Evolutionary conservation across 345 rosid species (phyloP), one percentile per base, ranked within the genome.

Genomic region (Trapa bicornis): DNA sequence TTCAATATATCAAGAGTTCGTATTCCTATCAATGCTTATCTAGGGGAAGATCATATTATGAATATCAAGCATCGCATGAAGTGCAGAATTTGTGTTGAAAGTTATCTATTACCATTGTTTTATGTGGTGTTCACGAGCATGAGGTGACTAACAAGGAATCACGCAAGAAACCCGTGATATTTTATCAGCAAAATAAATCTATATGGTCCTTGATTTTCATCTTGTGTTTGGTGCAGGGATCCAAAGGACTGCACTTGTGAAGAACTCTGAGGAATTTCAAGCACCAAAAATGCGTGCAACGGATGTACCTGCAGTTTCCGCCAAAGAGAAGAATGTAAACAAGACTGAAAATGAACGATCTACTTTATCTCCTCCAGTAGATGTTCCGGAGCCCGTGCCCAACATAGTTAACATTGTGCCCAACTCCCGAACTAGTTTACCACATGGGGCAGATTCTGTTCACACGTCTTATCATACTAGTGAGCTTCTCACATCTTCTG

Each of bases 221-320:
- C 37, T 17, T 42, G n/a, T 71, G 37, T 77, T 65, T 72, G 77
- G 65, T 35, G 66, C 67, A 72, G 69, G 52, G 50, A 47, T 65
- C 12, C 68, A 64, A 50, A 64, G 70, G 1, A 53, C 22, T 22
- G 33, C 32, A 41, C 69, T 66, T 62, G 22, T 54, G 57, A 65
- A 54, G 60, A 68, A 29, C 65, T 45, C 56, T 37, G 58, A 63
- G 22, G 33, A 64, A 37, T 54, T 65, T 14, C 73, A 71, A 37
- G 65, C 72, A 6, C 67, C 68, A 47, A 67, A 67, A 38, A 65
- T 45, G 29, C 56, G 53, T 56, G 69, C 48, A 54, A 69, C 67
- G 69, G 74, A 74, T 41, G 39, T 53, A 65, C 32, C 62, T 12
- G 29, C 75, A 53, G 38, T 12, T 41, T 43, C 72, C 29, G 71